Conservation (phyloP, 1,139 yeast species). For the Debaryomyces singareniensis region DNA sequence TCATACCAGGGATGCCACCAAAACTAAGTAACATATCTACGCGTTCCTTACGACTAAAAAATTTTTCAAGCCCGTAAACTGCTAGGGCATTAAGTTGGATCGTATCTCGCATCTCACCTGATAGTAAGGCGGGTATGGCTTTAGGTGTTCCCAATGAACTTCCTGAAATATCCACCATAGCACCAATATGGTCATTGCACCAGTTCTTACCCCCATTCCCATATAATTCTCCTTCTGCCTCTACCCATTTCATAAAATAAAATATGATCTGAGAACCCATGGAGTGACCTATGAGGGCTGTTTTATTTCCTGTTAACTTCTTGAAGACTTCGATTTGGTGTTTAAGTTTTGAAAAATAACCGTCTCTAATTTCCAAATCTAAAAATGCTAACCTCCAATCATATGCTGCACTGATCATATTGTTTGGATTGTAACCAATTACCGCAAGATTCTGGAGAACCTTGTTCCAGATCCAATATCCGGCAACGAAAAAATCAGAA, state of each 20-base stretch:
- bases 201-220: slow-evolving; percentile 88
- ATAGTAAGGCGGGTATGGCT: slow-evolving; percentile 80
- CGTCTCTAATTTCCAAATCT: slow-evolving; percentile 82
- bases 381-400: slow-evolving; percentile 93
- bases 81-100: slow-evolving; percentile 91
- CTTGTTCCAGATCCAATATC: slow-evolving; percentile 98
- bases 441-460: slow-evolving; percentile 88
- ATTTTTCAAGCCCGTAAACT: slow-evolving; percentile 88
- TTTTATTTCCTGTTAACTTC: slow-evolving; percentile 55
- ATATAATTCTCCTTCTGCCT: slow-evolving; percentile 68
- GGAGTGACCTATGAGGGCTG: slow-evolving; percentile 83
- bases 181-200: slow-evolving; percentile 79
- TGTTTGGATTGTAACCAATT: slow-evolving; percentile 87
- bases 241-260: slow-evolving; percentile 93
- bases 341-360: slow-evolving; percentile 74
- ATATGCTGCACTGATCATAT: slow-evolving; percentile 85
- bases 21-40: slow-evolving; percentile 78
- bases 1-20: slow-evolving; percentile 93
- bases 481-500: slow-evolving; percentile 93
- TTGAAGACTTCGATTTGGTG: slow-evolving; percentile 55
- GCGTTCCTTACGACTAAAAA: slow-evolving; percentile 84
- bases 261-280: slow-evolving; percentile 92
- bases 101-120: slow-evolving; percentile 98
- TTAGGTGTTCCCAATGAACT: slow-evolving; percentile 90
- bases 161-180: slow-evolving; percentile 84